These are phyloP conservation scores for Macrocybe gigantea DNA, from an alignment of 768 basidiomycete species.

Conservation along the genomic window DNA sequence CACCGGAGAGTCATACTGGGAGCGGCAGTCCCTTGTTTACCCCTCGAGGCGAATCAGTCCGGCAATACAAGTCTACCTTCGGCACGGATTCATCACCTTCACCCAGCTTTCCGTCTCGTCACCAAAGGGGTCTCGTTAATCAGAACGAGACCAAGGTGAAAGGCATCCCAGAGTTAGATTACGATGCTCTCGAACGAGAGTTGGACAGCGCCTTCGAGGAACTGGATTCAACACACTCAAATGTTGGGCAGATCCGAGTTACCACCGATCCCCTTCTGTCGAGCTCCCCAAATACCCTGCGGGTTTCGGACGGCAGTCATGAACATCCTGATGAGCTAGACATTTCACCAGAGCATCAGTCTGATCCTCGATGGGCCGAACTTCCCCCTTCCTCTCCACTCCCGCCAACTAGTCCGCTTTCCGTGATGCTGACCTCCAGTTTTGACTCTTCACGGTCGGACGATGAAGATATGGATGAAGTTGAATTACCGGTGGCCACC, in stretches of 20 bases:
- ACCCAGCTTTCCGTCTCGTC: background rate
- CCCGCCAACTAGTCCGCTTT: conserved; percentile 43
- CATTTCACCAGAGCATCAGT: too few relatives aligned
- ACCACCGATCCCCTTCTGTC: too few relatives aligned
- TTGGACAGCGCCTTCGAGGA: conserved; percentile 34
- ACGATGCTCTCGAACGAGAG: conserved; percentile 22
- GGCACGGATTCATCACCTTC: too few relatives aligned
- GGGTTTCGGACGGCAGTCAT: conserved; percentile 11
- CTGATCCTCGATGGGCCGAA: conserved; percentile 34
- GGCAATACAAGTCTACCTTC: too few relatives aligned
- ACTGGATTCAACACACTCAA: conserved; percentile 17
- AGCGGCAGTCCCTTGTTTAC: too few relatives aligned
- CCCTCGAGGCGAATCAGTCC: too few relatives aligned
- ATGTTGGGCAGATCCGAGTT: too few relatives aligned
- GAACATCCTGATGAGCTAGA: conserved; percentile 11
- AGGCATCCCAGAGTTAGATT: conserved; percentile 12
- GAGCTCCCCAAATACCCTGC: too few relatives aligned
- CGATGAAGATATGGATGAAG: conserved; percentile 30
- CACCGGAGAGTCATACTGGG: too few relatives aligned
- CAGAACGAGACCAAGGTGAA: conserved; percentile 11
- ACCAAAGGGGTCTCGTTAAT: background rate
- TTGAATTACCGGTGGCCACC: conserved; percentile 32
- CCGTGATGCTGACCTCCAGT: conserved; percentile 13
- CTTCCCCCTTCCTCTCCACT: conserved; percentile 61
- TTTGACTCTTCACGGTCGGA: conserved; percentile 30